Percentiles rank a stretch among this genome's conserved stretches.
Conservation (phyloP, 768 basidiomycete species). For the Asterophora parasitica region DNA sequence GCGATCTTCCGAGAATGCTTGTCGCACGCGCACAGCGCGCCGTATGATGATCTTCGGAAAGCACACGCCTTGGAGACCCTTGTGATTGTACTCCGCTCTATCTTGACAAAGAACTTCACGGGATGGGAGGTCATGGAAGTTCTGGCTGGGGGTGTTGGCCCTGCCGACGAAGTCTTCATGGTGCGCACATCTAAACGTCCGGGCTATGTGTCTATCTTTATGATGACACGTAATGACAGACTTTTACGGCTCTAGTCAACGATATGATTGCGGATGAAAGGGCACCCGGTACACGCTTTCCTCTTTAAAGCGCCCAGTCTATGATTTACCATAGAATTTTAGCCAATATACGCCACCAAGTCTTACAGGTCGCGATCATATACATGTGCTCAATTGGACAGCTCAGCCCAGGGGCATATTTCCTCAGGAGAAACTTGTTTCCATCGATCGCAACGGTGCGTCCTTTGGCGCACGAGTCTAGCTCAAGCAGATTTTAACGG, state of each 20-base stretch:
- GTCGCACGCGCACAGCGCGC: conserved; percentile 28
- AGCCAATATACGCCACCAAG: conserved; percentile 49
- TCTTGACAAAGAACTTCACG: conserved; percentile 53
- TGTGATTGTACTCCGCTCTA: conserved; percentile 37
- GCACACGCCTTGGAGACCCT: conserved; percentile 50
- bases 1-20: conserved; percentile 45
- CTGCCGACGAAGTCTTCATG: conserved; percentile 57
- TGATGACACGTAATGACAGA: conserved; percentile 26
- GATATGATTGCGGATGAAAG: conserved; percentile 39
- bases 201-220: no score
- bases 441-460: conserved; percentile 47
- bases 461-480: conserved; percentile 3
- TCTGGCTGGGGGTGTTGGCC: conserved; percentile 53
- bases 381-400: conserved; percentile 58
- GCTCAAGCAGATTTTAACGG: background rate
- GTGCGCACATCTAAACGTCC: conserved; percentile 21
- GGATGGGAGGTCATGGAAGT: conserved; percentile 76
- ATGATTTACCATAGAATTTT: conserved; percentile 4
- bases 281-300: conserved; percentile 36
- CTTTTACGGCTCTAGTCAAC: conserved; percentile 43
- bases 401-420: conserved; percentile 68
- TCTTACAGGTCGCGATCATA: conserved; percentile 51
- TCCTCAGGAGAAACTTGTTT: conserved; percentile 59
- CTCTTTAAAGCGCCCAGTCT: background rate
- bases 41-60: conserved; percentile 32